These are phyloP conservation scores for Cenchrus purpureus DNA, from an alignment of 176 grass and related monocot species.

Conservation along the genomic window DNA sequence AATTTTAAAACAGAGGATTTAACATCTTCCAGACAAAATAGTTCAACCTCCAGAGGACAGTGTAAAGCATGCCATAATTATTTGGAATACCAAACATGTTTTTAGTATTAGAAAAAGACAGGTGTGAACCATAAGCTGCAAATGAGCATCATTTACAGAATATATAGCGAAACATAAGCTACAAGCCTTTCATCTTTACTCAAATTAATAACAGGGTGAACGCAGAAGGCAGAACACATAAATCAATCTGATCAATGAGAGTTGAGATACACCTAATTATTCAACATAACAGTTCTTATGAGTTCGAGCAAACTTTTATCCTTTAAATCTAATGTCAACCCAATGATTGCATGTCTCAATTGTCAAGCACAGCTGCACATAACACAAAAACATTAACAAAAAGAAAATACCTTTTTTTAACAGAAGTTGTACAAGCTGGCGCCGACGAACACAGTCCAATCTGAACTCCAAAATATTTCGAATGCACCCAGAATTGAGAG, in stretches of 20 bases:
- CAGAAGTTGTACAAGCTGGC: conserved; percentile 56
- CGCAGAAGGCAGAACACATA: not conserved
- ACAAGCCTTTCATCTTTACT: not conserved
- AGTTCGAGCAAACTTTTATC: not conserved
- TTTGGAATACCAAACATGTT: not conserved
- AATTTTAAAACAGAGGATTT: not conserved
- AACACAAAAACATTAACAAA: conserved; percentile 18
- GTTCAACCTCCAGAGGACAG: not conserved
- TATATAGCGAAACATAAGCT: not conserved
- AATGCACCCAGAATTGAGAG: conserved; percentile 58
- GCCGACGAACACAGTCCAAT: conserved; percentile 48
- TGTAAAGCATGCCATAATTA: not conserved
- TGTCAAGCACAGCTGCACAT: conserved; percentile 5
- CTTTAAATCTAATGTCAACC: not conserved
- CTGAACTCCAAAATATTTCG: conserved; percentile 63
- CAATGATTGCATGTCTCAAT: not conserved
- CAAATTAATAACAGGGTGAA: not conserved
- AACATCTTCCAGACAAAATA: not conserved
- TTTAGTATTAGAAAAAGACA: not conserved
- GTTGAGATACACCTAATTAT: not conserved
- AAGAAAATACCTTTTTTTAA: conserved; percentile 76
- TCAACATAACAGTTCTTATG: not conserved
- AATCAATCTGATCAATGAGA: not conserved
- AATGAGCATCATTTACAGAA: not conserved
- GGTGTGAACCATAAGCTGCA: not conserved